Evolutionary conservation across 306 rosid species (phyloP), one percentile per base, ranked within the genome.

Genomic region (Prunus padus): DNA sequence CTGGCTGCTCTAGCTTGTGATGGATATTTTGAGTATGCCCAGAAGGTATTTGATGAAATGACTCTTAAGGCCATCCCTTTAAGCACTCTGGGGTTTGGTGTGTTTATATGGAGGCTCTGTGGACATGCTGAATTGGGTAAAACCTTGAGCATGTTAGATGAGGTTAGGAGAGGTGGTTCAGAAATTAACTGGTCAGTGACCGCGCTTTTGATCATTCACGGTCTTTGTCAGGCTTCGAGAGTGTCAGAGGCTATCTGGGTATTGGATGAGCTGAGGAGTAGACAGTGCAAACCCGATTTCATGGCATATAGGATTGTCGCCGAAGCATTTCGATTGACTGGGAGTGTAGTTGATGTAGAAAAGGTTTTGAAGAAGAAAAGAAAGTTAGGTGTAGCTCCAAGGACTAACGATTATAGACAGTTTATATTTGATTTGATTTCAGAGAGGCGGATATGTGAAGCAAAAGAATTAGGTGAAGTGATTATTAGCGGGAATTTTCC

Each of bases 281-380:
- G 87, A 80, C 90, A 83, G 3, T 92, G 93, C 82, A 95, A 95
- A 77, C 95, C 98, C 42, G 98, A 95, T 87, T 95, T 94, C 76
- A 82, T 94, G 88, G 92, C 97, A 3, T 94, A 94, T 28, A 83
- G 95, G 88, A 84, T 90, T 87, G 89, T 94, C 19, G 88, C 95
- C 0, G 82, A 86, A 31, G 92, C 84, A 3, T 85, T 88, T 76
- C 86, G 79, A 49, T 76, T 76, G 40, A 69, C 76, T 67, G 85
- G 88, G 61, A 73, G 69, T 76, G 89, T 90, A 79, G 89, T 78
- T 79, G 96, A 85, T 45, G 87, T 83, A 72, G 89, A 86, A 71
- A 87, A 79, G 82, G 88, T 89, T 76, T 80, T 92, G 89, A 95
- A 92, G 85, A 92, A 81, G 92, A 95, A 95, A 87, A 90, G 97